phyloP scores from a whole-genome alignment of 768 basidiomycete genomes.

The Xerocomellus intermedius region DNA sequence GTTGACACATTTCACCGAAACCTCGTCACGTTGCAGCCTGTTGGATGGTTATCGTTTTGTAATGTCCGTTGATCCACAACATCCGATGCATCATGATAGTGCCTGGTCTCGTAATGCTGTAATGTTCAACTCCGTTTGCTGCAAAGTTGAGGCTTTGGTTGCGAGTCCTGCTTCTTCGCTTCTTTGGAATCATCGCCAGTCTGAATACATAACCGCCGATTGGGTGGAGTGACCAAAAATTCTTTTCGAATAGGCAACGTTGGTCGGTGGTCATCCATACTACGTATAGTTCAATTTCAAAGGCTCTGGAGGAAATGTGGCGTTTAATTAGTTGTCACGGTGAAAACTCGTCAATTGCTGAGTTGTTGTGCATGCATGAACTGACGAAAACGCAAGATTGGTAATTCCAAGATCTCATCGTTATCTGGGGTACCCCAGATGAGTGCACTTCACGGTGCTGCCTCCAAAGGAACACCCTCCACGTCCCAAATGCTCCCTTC shows the following conservation, averaged over 20 bases:
- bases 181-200: conserved; percentile 3
- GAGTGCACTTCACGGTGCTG: conserved; percentile 5
- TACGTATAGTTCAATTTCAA: conserved; percentile 14
- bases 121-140: background rate
- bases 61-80: conserved; percentile 28
- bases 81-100: background rate
- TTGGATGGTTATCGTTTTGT: conserved; percentile 14
- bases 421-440: background rate
- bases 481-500: conserved; percentile 57
- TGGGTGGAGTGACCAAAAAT: background rate
- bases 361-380: background rate
- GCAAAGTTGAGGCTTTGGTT: background rate
- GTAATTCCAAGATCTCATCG: conserved; percentile 3
- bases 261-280: background rate
- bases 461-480: background rate
- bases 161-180: conserved; percentile 1
- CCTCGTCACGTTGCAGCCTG: conserved; percentile 21
- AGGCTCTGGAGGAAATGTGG: conserved; percentile 22
- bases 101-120: conserved; percentile 17
- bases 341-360: background rate
- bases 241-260: conserved; percentile 1
- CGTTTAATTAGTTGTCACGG: conserved; percentile 18
- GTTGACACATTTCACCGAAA: conserved; percentile 9
- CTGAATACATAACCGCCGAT: background rate
- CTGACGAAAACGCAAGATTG: background rate